Evolutionary conservation across 2,329 filamentous ascomycete species (phyloP), one percentile per base, ranked within the genome.

Genomic region (Colletotrichum phormii): DNA sequence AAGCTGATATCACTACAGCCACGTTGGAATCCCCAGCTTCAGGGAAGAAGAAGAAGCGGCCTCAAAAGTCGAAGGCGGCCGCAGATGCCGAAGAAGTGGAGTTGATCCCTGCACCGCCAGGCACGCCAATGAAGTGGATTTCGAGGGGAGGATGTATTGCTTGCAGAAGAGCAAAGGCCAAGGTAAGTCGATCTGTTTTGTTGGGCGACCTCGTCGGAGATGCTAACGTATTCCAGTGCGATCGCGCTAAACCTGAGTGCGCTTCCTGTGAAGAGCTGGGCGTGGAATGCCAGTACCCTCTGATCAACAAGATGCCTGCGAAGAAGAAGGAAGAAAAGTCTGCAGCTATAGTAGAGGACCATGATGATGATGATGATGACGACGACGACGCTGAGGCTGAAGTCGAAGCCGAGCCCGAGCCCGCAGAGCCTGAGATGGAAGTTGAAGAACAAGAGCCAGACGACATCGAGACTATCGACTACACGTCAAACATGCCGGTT

Each of bases 161-260:
- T 5, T 86, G 84, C 71, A 81, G 84, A 62, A 64, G 77, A 37
- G 77, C 75, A 54, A 86, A 79, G 74, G 76, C 79, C 49, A 86
- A 86, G 81, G 85, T 84, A 74, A 70, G 79, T 49, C 11, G 67
- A 18, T 24, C 4, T 13, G 9, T 18, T 15, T 4, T 15, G 18
- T 3, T 12, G 9, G 2, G 8, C 37, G 2, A 5, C 2, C 37
- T 42, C 15, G 13, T 29, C 12, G 24, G 4, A 4, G 4, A 24
- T 57, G 62, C 73, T 81, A 66, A 81, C 71, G 11, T 15, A 3
- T 22, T 12, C 15, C 26, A 86, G 84, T 87, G 86, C 57, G 80
- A 84, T 12, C 83, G 79, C 59, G 80, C 82, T 54, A 81, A 78
- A 51, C 85, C 85, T 4, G 76, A 76, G 1, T 87, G 86, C 72